Evolutionary conservation across 805 yeast genomes (phyloP).

Genomic region (Nakazawaea siamensis): DNA sequence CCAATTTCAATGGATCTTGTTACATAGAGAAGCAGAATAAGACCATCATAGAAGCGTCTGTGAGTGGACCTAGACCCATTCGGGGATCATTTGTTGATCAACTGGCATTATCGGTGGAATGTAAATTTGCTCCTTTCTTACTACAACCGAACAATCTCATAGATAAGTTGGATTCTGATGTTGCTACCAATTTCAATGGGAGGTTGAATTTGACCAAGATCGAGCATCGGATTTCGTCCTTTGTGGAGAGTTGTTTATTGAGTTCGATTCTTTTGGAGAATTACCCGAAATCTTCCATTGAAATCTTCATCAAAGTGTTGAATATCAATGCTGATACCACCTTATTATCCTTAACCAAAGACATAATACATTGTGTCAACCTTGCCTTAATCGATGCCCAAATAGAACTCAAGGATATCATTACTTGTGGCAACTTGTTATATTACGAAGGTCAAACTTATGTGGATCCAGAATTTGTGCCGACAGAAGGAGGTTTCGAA

Average conservation of each 20-base stretch:
- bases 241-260: conserved; percentile 29
- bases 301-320: conserved; percentile 63
- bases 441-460: conserved; percentile 11
- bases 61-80: conserved; percentile 87
- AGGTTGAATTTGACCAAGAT: conserved; percentile 26
- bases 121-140: conserved; percentile 43
- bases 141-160: conserved; percentile 27
- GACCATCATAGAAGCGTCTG: conserved; percentile 55
- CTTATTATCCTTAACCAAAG: conserved; percentile 20
- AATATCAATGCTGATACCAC: conserved; percentile 25
- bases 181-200: conserved; percentile 16
- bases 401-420: conserved; percentile 70
- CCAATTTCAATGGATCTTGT: conserved; percentile 77
- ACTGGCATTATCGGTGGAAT: conserved; percentile 58
- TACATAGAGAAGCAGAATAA: conserved; percentile 59
- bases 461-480: conserved; percentile 7
- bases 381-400: conserved; percentile 82
- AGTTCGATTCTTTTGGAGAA: conserved; percentile 47
- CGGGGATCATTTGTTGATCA: conserved; percentile 62
- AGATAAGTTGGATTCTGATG: conserved; percentile 9
- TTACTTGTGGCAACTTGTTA: conserved; percentile 52
- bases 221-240: conserved; percentile 38
- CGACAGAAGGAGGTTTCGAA: conserved; percentile 20
- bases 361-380: conserved; percentile 51
- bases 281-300: conserved; percentile 89